These are phyloP conservation scores for Trichosporon sp. DNA, from an alignment of 1,284 basidiomycete genomes.

Conservation along the genomic window DNA sequence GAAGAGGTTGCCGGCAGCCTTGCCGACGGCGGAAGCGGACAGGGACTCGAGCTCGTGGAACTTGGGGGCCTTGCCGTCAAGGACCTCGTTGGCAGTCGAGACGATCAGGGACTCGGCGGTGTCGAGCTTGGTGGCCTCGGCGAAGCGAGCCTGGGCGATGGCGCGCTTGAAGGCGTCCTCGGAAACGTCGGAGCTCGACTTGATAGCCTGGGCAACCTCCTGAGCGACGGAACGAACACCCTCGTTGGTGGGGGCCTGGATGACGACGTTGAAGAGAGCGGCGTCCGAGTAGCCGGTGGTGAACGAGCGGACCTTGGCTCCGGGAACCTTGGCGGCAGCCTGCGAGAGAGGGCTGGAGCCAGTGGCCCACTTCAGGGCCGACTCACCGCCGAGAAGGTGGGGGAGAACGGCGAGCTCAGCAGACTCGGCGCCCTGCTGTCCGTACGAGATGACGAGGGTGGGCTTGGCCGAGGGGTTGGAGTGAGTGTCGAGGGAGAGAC, in stretches of 20 bases:
- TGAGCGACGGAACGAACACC: constrained; percentile 52
- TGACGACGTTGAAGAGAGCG: constrained; percentile 70
- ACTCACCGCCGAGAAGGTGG: constrained; percentile 63
- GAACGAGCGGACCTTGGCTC: constrained; percentile 60
- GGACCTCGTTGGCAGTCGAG: constrained; percentile 53
- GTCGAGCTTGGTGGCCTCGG: constrained; percentile 65
- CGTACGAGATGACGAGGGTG: constrained; percentile 78
- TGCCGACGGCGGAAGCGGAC: constrained; percentile 57
- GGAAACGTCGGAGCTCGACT: constrained; percentile 56
- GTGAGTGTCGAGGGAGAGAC: constrained; percentile 56
- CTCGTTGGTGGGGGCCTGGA: constrained; percentile 49
- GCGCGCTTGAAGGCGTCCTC: constrained; percentile 72
- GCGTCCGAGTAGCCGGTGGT: constrained; percentile 85
- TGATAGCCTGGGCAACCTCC: constrained; percentile 62
- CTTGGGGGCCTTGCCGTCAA: constrained; percentile 56
- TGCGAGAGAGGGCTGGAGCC: constrained; percentile 63
- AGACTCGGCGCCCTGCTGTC: constrained; percentile 57
- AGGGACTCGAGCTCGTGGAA: constrained; percentile 60
- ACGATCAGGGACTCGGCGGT: constrained; percentile 59
- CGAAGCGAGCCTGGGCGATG: constrained; percentile 78
- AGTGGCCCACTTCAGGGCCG: constrained; percentile 78
- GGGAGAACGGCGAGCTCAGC: constrained; percentile 69
- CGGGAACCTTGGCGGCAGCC: constrained; percentile 45
- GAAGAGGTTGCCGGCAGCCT: constrained; percentile 49
- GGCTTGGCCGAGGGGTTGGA: constrained; percentile 54